phyloP scores from a whole-genome alignment of 2,329 filamentous ascomycete genomes.

The Colletotrichum sp. region DNA sequence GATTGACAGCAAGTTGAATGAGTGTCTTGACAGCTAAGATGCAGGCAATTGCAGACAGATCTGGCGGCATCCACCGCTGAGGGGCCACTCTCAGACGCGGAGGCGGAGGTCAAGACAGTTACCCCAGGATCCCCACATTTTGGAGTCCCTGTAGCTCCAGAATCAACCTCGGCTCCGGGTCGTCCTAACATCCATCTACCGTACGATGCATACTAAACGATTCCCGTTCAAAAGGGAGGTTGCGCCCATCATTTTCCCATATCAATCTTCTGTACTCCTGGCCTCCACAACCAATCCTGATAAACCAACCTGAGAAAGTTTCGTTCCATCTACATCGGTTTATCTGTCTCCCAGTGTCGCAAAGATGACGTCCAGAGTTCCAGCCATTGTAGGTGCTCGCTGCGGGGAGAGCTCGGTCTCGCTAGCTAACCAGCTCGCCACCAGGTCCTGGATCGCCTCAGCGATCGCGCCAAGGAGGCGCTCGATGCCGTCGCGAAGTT shows the following conservation, averaged over 20 bases:
- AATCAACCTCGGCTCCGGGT: slow-evolving; percentile 20
- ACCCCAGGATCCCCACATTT: slow-evolving; percentile 21
- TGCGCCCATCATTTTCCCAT: not conserved
- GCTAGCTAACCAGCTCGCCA: not conserved
- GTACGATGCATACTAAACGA: slow-evolving; percentile 7
- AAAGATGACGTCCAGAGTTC: slow-evolving; percentile 28
- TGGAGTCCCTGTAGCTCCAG: slow-evolving; percentile 14
- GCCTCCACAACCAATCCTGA: not conserved
- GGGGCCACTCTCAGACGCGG: slow-evolving; percentile 5
- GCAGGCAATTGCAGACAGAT: not conserved
- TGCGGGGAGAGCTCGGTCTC: slow-evolving; percentile 1
- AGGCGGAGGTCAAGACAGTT: slow-evolving; percentile 17
- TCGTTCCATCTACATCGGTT: not conserved
- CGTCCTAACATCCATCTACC: slow-evolving; percentile 1
- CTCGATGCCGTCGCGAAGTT: slow-evolving; percentile 93
- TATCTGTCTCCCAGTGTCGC: not conserved
- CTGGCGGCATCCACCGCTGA: not conserved
- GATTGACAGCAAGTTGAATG: not conserved
- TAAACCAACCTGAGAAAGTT: not conserved
- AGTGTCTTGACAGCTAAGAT: not conserved
- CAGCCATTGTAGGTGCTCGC: slow-evolving; percentile 26
- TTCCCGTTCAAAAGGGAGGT: slow-evolving; percentile 13
- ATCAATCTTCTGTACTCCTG: not conserved
- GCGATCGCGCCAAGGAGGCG: slow-evolving; percentile 82
- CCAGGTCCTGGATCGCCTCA: slow-evolving; percentile 66